phyloP scores from a whole-genome alignment of 2,329 filamentous ascomycete genomes.

The Monosporascus sp. region DNA sequence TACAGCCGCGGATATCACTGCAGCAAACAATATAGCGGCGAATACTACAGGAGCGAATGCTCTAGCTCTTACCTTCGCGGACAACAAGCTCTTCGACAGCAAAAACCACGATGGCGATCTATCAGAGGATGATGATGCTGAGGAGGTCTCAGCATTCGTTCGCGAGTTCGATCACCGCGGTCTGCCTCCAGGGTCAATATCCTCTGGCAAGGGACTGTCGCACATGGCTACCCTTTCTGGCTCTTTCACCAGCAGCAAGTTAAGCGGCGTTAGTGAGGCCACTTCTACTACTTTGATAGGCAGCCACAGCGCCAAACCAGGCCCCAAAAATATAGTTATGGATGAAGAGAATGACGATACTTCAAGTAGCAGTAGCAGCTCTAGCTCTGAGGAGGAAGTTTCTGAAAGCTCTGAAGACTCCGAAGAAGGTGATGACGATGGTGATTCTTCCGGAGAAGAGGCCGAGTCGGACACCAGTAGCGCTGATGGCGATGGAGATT shows the following conservation, averaged over 20 bases:
- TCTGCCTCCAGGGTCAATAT: slow-evolving; percentile 34
- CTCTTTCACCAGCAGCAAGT: slow-evolving; percentile 20
- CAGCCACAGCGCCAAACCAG: slow-evolving; percentile 9
- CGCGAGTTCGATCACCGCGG: slow-evolving; percentile 32
- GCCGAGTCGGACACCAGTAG: slow-evolving; percentile 10
- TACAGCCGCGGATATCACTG: neutral
- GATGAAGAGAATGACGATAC: slow-evolving; percentile 15
- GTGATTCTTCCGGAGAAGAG: slow-evolving; percentile 4
- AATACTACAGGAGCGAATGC: neutral
- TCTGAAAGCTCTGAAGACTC: slow-evolving; percentile 9
- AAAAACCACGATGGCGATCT: slow-evolving; percentile 17
- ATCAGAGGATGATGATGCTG: slow-evolving; percentile 21
- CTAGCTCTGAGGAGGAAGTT: slow-evolving; percentile 16
- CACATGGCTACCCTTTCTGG: slow-evolving; percentile 29
- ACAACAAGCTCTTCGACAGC: slow-evolving; percentile 20
- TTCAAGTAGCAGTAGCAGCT: slow-evolving; percentile 20
- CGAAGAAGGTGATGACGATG: slow-evolving; percentile 8
- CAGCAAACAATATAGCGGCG: neutral
- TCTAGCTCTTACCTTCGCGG: neutral
- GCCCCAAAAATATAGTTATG: slow-evolving; percentile 10
- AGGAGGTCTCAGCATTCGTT: slow-evolving; percentile 21
- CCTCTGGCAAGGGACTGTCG: slow-evolving; percentile 28
- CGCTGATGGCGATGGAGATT: slow-evolving; percentile 10
- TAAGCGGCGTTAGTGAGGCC: slow-evolving; percentile 19
- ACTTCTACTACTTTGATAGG: slow-evolving; percentile 13